Evolutionary conservation across 2,329 filamentous ascomycete species (phyloP).

Genomic region (Penicillium fuscoglaucum): DNA sequence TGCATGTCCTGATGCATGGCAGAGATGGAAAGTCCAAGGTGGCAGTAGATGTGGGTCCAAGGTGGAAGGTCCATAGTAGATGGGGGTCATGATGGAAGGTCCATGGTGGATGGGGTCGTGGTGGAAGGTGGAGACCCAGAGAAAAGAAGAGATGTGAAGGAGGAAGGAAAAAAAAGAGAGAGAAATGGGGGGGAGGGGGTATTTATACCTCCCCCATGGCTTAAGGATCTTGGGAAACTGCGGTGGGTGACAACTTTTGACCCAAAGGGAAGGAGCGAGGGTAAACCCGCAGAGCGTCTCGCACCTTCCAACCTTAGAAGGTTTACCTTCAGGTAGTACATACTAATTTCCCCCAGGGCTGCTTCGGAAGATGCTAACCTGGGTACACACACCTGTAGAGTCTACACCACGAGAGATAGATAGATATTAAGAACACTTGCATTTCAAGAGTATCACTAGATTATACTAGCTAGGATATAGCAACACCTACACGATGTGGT

Average conservation of each 20-base stretch:
- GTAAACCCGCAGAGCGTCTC: background rate
- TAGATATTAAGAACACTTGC: background rate
- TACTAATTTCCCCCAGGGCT: background rate
- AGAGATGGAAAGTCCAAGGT: background rate
- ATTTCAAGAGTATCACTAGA: background rate
- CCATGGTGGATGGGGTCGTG: background rate
- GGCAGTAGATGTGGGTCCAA: background rate
- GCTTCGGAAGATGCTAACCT: background rate
- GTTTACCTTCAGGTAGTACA: background rate
- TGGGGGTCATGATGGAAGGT: background rate
- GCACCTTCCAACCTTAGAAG: no score
- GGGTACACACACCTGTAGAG: background rate
- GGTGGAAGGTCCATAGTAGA: background rate
- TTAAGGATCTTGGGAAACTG: background rate
- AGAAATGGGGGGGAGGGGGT: background rate
- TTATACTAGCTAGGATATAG: background rate
- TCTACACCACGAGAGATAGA: background rate
- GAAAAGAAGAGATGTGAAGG: background rate
- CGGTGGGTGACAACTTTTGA: background rate
- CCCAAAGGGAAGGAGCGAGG: background rate
- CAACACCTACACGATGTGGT: slow-evolving; percentile 17
- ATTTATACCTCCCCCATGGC: background rate
- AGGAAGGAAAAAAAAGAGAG: background rate
- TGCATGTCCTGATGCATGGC: background rate
- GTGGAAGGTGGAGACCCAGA: background rate